Percentiles rank a stretch among this genome's conserved stretches.
These are phyloP conservation scores for Bipolaris cookei DNA, from an alignment of 2,329 filamentous ascomycete genomes.

Conservation along the genomic window DNA sequence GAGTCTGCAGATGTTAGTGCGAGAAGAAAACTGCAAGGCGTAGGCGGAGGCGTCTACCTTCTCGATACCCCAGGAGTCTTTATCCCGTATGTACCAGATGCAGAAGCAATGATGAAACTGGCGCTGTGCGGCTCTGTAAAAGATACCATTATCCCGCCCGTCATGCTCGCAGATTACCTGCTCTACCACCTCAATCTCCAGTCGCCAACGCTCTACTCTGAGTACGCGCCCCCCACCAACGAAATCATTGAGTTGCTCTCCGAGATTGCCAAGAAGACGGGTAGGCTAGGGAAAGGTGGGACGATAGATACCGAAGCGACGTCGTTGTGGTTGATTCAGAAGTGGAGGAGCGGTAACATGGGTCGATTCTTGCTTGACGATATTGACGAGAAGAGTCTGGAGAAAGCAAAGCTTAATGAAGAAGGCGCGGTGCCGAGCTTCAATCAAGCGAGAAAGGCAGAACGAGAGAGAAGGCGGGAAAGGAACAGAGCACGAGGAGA, in stretches of 20 bases:
- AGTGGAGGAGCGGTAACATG: slow-evolving; percentile 78
- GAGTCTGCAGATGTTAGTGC: slow-evolving; percentile 25
- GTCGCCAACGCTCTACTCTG: slow-evolving; percentile 66
- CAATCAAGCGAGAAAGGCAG: slow-evolving; percentile 71
- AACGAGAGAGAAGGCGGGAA: slow-evolving; percentile 60
- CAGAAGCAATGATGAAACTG: slow-evolving; percentile 93
- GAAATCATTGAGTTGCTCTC: slow-evolving; percentile 76
- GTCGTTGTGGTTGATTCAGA: slow-evolving; percentile 79
- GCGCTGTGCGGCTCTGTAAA: slow-evolving; percentile 89
- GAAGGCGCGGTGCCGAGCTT: slow-evolving; percentile 62
- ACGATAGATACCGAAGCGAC: slow-evolving; percentile 72
- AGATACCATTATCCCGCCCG: slow-evolving; percentile 78
- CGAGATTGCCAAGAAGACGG: slow-evolving; percentile 73
- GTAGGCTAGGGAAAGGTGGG: slow-evolving; percentile 76
- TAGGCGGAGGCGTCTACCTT: slow-evolving; percentile 72
- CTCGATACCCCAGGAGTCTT: slow-evolving; percentile 96
- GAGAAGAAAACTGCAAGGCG: slow-evolving; percentile 37
- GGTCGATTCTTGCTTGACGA: slow-evolving; percentile 82
- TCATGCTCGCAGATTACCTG: slow-evolving; percentile 86
- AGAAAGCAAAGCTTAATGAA: slow-evolving; percentile 57
- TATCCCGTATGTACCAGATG: slow-evolving; percentile 84
- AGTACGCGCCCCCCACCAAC: slow-evolving; percentile 81
- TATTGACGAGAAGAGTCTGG: slow-evolving; percentile 66
- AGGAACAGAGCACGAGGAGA: slow-evolving; percentile 35
- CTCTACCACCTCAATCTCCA: slow-evolving; percentile 80